Conservation (phyloP, 768 basidiomycete genomes). For the Lactarius sanguifluus region DNA sequence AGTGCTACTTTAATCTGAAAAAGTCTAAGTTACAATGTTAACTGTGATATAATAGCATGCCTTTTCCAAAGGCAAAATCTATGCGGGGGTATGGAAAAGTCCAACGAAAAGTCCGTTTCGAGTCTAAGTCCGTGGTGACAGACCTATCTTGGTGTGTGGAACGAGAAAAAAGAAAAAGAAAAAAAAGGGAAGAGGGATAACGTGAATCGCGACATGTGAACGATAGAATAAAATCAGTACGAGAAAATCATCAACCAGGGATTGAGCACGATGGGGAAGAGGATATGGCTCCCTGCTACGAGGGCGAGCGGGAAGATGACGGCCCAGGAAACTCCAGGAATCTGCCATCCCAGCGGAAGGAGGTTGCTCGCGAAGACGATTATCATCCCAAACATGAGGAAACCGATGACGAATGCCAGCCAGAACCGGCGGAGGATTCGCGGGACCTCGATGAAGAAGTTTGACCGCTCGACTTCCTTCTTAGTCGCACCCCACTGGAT, state of each 20-base stretch:
- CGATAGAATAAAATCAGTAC: conserved; percentile 35
- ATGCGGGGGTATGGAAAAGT: neutral
- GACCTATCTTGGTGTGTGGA: neutral
- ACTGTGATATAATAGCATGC: neutral
- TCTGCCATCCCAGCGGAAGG: conserved; percentile 63
- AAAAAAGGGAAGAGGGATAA: neutral
- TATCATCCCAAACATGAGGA: conserved; percentile 52
- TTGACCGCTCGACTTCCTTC: conserved; percentile 85
- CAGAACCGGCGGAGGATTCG: conserved; percentile 80
- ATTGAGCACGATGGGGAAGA: conserved; percentile 84
- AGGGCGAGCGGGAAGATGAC: conserved; percentile 73
- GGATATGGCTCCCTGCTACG: conserved; percentile 62
- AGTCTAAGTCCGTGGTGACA: neutral
- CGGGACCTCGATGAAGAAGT: conserved; percentile 90
- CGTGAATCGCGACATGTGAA: neutral
- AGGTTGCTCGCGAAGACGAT: conserved; percentile 53
- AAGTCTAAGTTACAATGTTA: neutral
- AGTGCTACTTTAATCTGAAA: neutral
- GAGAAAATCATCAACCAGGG: conserved; percentile 89
- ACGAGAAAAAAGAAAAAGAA: neutral
- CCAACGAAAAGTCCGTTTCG: neutral
- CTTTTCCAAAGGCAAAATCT: neutral
- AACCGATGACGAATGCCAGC: conserved; percentile 56
- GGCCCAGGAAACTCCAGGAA: conserved; percentile 65
- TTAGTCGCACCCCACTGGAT: conserved; percentile 59